Conservation (phyloP, 257 asterid species). For the Marsdenia floribunda region DNA sequence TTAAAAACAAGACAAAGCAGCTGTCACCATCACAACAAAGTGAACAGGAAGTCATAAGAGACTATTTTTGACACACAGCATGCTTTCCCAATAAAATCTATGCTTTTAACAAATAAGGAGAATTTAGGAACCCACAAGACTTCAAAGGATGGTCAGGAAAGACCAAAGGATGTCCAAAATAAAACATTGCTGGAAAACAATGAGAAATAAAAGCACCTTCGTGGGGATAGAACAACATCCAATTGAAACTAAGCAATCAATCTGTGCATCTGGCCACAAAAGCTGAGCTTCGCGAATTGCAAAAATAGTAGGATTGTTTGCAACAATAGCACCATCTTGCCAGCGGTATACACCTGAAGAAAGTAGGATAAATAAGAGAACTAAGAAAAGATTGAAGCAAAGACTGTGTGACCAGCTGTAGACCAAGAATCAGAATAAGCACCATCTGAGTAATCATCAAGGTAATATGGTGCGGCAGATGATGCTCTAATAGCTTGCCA, state of each 20-base stretch:
- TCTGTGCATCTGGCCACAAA: slow-evolving; percentile 91
- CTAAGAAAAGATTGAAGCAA: slow-evolving; percentile 17
- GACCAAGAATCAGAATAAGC: slow-evolving; percentile 15
- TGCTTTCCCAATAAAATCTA: neutral
- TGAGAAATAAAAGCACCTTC: slow-evolving; percentile 48
- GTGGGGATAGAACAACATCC: slow-evolving; percentile 97
- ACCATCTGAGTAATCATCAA: slow-evolving; percentile 99
- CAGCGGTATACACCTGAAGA: slow-evolving; percentile 71
- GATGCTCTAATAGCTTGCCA: slow-evolving; percentile 99
- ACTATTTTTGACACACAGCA: neutral
- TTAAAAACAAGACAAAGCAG: neutral
- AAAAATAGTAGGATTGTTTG: slow-evolving; percentile 93
- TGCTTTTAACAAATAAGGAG: neutral
- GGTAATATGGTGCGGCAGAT: slow-evolving; percentile 98
- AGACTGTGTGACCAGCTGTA: slow-evolving; percentile 10
- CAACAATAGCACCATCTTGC: slow-evolving; percentile 99
- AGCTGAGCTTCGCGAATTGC: slow-evolving; percentile 95
- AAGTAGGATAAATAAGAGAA: slow-evolving; percentile 17
- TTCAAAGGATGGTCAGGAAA: neutral
- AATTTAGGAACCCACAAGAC: neutral
- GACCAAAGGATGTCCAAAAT: neutral
- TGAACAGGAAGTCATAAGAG: neutral
- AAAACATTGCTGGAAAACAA: neutral
- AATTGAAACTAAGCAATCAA: slow-evolving; percentile 93
- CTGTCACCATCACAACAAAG: neutral